Evolutionary conservation across 1,284 basidiomycete species (phyloP).

Genomic region (Grifola frondosa): DNA sequence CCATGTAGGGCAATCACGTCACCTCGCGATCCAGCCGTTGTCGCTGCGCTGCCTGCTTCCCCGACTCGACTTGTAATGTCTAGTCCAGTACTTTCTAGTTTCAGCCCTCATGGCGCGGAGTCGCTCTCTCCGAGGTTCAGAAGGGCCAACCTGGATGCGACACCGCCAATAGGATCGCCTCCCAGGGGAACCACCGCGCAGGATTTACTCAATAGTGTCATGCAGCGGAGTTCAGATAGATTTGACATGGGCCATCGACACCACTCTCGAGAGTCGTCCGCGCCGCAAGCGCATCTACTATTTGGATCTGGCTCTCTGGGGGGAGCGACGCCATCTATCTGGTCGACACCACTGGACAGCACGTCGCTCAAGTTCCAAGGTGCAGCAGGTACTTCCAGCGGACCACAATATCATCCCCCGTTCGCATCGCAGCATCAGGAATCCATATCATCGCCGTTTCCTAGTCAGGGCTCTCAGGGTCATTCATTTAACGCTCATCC

Average conservation of each 20-base stretch:
- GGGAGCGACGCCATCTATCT: constrained; percentile 27
- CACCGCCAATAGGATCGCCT: constrained; percentile 11
- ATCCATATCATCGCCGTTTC: constrained; percentile 7
- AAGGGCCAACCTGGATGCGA: constrained; percentile 1
- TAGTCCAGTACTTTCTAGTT: constrained; percentile 8
- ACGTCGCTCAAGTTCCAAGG: constrained; percentile 10
- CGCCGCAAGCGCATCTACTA: constrained; percentile 27
- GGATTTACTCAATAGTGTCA: constrained; percentile 58
- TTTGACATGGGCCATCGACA: constrained; percentile 11
- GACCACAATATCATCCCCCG: constrained; percentile 5
- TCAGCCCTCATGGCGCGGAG: constrained; percentile 13
- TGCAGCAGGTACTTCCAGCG: constrained; percentile 9
- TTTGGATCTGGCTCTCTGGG: constrained; percentile 30
- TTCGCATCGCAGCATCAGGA: constrained; percentile 1
- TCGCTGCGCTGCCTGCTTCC: constrained; percentile 7
- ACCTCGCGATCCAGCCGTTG: constrained; percentile 14
- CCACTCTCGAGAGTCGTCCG: constrained; percentile 30
- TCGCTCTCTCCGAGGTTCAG: constrained; percentile 13
- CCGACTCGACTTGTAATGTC: constrained; percentile 10
- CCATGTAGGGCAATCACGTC: constrained; percentile 5
- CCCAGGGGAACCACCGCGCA: constrained; percentile 52
- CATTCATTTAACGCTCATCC: constrained; percentile 12
- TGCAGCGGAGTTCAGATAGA: constrained; percentile 22
- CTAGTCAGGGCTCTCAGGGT: constrained; percentile 11
- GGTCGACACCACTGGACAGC: constrained; percentile 24